phyloP scores from a whole-genome alignment of 108 stramenopile species.

The Nannochloropsis oceanica region DNA sequence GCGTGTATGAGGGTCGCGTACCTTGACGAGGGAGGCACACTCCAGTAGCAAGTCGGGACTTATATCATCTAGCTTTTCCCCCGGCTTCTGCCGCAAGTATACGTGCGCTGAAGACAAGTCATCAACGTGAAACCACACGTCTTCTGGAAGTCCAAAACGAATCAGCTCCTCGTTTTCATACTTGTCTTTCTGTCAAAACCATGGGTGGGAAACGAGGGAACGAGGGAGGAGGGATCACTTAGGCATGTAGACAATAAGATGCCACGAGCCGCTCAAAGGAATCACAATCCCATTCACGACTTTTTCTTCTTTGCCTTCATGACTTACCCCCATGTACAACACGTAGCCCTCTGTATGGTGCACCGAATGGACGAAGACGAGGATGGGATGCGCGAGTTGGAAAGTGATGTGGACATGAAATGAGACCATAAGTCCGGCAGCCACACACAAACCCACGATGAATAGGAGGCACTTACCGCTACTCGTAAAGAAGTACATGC shows the following conservation, averaged over 20 bases:
- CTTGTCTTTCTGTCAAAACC: conserved; percentile 38
- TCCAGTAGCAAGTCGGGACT: conserved; percentile 33
- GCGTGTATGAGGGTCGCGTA: neutral
- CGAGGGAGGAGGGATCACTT: too few relatives aligned
- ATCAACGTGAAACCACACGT: conserved; percentile 96
- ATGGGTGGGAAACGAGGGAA: neutral
- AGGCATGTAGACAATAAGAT: too few relatives aligned
- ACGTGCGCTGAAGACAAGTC: conserved; percentile 92
- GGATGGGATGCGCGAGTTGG: neutral
- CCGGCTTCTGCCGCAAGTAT: conserved; percentile 76
- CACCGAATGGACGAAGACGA: neutral
- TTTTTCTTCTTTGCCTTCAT: too few relatives aligned
- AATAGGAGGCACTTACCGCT: neutral
- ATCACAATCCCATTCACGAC: too few relatives aligned
- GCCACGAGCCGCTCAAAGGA: too few relatives aligned
- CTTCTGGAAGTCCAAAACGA: conserved; percentile 72
- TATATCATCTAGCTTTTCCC: conserved; percentile 68
- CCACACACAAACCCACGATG: too few relatives aligned
- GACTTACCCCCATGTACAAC: neutral
- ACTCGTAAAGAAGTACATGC: neutral
- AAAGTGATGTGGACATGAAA: too few relatives aligned
- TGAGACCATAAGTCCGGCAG: too few relatives aligned
- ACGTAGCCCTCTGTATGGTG: neutral
- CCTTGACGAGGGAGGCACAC: conserved; percentile 30
- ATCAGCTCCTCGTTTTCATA: conserved; percentile 97